Conservation (phyloP, 345 rosid species). For the Euphorbia lathyris region DNA sequence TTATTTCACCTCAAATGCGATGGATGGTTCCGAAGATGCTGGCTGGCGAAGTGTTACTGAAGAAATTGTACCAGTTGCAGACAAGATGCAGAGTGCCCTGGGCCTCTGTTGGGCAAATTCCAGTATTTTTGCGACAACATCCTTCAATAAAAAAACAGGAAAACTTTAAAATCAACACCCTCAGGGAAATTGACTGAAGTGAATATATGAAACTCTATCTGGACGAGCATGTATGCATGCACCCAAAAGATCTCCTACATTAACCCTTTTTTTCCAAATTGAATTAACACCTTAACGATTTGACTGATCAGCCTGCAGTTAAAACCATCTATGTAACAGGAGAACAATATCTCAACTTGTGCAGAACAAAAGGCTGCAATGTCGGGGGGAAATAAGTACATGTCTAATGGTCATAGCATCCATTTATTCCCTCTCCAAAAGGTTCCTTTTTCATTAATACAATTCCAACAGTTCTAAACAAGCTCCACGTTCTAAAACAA, state of each 20-base stretch:
- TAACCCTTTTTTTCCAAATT: not conserved
- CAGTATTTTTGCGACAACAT: slow-evolving; percentile 73
- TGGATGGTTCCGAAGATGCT: slow-evolving; percentile 51
- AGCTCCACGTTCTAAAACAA: not conserved
- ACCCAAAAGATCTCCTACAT: slow-evolving; percentile 1
- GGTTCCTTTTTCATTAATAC: not conserved
- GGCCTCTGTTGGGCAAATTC: slow-evolving; percentile 87
- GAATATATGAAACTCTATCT: not conserved
- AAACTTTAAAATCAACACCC: not conserved
- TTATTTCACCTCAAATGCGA: slow-evolving; percentile 72
- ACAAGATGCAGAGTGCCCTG: slow-evolving; percentile 86
- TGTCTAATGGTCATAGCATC: not conserved
- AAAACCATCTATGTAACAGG: not conserved
- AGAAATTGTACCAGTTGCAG: slow-evolving; percentile 88
- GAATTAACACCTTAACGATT: not conserved
- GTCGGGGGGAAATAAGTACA: too few species aligned
- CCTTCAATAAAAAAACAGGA: slow-evolving; percentile 39
- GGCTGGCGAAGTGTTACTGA: slow-evolving; percentile 82
- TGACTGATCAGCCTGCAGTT: not conserved
- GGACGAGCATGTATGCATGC: not conserved
- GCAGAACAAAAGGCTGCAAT: too few species aligned
- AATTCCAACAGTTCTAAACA: not conserved
- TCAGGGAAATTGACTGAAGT: not conserved
- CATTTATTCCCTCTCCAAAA: not conserved
- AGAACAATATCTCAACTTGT: not conserved